Base-by-base conservation (phyloP, 2,329 filamentous ascomycete genomes). In the Ceratocystis cubensis region DNA sequence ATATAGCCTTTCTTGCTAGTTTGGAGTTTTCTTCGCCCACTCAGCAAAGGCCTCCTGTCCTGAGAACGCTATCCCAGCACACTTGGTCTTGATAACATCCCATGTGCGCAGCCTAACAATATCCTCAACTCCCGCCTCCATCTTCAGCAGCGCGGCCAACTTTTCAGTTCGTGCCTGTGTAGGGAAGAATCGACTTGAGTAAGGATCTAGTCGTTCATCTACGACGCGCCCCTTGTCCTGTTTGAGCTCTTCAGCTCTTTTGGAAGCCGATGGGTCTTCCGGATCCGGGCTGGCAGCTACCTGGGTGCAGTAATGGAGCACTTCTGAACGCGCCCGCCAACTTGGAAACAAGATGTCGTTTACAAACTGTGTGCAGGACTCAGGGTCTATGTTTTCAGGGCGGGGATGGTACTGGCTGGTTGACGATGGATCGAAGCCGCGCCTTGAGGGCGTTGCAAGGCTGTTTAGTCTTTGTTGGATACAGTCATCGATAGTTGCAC, bases 381-480 rank as follows among this genome's bases (percentile, higher is more conserved):
- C 71, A 0, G 82, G 71, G 13, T 87, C 81, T 67, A 94, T 85
- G 48, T 80, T 78, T 22, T 48, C 44, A 17, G 44, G 59, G 22
- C 61, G 63, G 45, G 83, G 76, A 50, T 80, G 77, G 1, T 83
- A 78, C 28, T 80, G 78, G 64, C 87, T 83, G 15, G 82, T 78
- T 0, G 86, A 83, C 0, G 91, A 96, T 0, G 89, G 92, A 73
- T 96, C 88, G 76, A 96, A 97, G 17, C 85, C 84, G 48, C 77
- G 76, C 57, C 80, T 78, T 13, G 89, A 82, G 0, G 93, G 93
- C 0, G 88, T 92, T 57, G 90, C 78, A 46, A 97, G 82, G 1
- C 91, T 90, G 78, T 97, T 97, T 69, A 99, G 84, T 72, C 95
- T 93, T 73, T 96, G 92, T 0, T 86, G 85, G 73, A 99, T 97